phyloP scores from a whole-genome alignment of 306 rosid genomes.

The Hippophae gyantsensis region DNA sequence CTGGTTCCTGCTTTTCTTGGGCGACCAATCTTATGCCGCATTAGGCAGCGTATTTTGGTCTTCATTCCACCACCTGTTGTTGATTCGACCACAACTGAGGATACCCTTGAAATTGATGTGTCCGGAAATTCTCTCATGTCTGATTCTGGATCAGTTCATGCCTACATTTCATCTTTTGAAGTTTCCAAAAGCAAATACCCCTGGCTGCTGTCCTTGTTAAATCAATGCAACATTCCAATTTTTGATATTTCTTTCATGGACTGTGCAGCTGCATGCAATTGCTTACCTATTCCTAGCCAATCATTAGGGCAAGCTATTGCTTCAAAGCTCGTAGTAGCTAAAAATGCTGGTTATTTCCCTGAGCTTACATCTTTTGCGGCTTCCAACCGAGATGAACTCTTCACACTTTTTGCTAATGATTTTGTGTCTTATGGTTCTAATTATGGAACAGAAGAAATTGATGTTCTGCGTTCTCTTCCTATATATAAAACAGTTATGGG shows the following conservation, averaged over 20 bases:
- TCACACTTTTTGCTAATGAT: slow-evolving; percentile 67
- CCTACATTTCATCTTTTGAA: slow-evolving; percentile 56
- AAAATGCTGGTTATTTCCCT: slow-evolving; percentile 72
- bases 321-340: slow-evolving; percentile 81
- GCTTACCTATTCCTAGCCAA: slow-evolving; percentile 49
- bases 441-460: slow-evolving; percentile 63
- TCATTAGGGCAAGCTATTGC: slow-evolving; percentile 77
- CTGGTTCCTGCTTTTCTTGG: slow-evolving; percentile 95
- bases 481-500: slow-evolving; percentile 85
- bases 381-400: slow-evolving; percentile 63
- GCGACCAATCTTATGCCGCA: slow-evolving; percentile 80
- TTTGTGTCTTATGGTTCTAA: slow-evolving; percentile 35
- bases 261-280: slow-evolving; percentile 60
- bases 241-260: slow-evolving; percentile 67
- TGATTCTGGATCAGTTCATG: slow-evolving; percentile 37
- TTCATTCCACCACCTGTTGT: slow-evolving; percentile 68
- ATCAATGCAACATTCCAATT: slow-evolving; percentile 84
- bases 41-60: slow-evolving; percentile 68
- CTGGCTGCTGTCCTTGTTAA: slow-evolving; percentile 74
- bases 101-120: slow-evolving; percentile 34
- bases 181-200: slow-evolving; percentile 50
- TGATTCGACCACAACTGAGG: slow-evolving; percentile 22
- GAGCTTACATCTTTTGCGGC: slow-evolving; percentile 57
- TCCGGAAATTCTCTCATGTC: slow-evolving; percentile 31
- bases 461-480: slow-evolving; percentile 68